Evolutionary conservation across 352 stramenopile species (phyloP).

Genomic region (Peronospora farinosa): DNA sequence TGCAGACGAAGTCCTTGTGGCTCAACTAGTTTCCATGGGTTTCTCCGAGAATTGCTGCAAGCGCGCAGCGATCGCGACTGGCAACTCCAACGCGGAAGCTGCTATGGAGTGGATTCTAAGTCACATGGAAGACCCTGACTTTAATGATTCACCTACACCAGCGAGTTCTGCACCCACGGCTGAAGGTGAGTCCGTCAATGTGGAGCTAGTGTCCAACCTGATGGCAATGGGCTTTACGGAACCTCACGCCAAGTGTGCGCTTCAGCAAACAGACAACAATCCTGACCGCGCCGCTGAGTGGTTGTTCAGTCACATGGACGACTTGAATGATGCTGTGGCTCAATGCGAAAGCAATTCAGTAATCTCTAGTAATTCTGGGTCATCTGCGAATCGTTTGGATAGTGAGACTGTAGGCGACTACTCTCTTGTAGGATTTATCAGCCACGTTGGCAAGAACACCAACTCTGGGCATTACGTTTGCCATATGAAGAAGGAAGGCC

Average conservation of each 20-base stretch:
- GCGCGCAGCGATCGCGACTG: conserved; percentile 89
- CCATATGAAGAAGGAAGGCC: conserved; percentile 95
- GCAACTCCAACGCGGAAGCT: conserved; percentile 87
- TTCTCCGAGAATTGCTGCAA: conserved; percentile 97
- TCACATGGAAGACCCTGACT: conserved; percentile 97
- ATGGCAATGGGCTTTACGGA: conserved; percentile 87
- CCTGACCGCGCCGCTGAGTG: conserved; percentile 94
- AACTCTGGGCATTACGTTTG: conserved; percentile 97
- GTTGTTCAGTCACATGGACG: conserved; percentile 97
- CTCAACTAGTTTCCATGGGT: conserved; percentile 96
- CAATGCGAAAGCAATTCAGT: conserved; percentile 53
- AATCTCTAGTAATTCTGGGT: conserved; percentile 14
- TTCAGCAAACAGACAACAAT: conserved; percentile 89
- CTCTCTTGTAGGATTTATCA: conserved; percentile 95
- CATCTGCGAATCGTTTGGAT: conserved; percentile 49
- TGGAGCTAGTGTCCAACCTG: conserved; percentile 54
- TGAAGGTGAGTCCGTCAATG: conserved; percentile 63
- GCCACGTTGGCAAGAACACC: conserved; percentile 97
- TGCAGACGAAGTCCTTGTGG: conserved; percentile 88
- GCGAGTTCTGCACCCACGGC: conserved; percentile 6
- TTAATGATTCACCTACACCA: conserved; percentile 88
- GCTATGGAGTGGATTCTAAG: conserved; percentile 98
- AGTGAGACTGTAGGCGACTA: conserved; percentile 68
- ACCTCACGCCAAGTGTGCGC: conserved; percentile 86
- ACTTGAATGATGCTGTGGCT: conserved; percentile 89